Conservation (phyloP, 768 basidiomycete genomes). For the Collybiopsis confluens region DNA sequence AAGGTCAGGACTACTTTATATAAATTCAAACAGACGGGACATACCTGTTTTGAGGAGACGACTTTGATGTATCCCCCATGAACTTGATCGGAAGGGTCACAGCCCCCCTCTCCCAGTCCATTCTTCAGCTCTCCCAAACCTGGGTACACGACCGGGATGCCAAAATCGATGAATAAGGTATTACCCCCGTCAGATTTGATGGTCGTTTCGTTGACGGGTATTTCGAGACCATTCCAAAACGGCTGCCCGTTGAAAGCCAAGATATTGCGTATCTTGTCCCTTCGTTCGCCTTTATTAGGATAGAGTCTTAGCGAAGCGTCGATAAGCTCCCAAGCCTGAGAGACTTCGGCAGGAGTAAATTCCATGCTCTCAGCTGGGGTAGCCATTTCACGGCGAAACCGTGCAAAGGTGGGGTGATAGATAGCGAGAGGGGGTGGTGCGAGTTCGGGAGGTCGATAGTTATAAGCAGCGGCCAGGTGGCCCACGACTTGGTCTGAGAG, state of each 20-base stretch:
- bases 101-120: neutral
- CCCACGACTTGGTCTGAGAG: neutral
- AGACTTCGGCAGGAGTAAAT: neutral
- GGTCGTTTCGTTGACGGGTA: neutral
- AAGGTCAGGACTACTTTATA: too few species aligned
- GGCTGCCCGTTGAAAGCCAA: neutral
- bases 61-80: neutral
- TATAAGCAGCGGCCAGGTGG: conserved; percentile 9
- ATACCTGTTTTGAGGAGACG: neutral
- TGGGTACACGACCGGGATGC: neutral
- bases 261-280: neutral
- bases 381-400: conserved; percentile 1
- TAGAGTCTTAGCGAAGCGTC: neutral
- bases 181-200: neutral
- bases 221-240: neutral
- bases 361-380: neutral
- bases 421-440: conserved; percentile 9
- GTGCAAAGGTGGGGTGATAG: conserved; percentile 11
- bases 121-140: neutral
- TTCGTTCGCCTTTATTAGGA: neutral
- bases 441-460: conserved; percentile 8
- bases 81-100: neutral
- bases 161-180: neutral
- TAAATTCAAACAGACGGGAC: neutral
- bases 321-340: neutral